A percentile compares a stretch with the other conserved stretches of the same genome.
phyloP scores from a whole-genome alignment of 257 asterid genomes.

The Misopates orontium region DNA sequence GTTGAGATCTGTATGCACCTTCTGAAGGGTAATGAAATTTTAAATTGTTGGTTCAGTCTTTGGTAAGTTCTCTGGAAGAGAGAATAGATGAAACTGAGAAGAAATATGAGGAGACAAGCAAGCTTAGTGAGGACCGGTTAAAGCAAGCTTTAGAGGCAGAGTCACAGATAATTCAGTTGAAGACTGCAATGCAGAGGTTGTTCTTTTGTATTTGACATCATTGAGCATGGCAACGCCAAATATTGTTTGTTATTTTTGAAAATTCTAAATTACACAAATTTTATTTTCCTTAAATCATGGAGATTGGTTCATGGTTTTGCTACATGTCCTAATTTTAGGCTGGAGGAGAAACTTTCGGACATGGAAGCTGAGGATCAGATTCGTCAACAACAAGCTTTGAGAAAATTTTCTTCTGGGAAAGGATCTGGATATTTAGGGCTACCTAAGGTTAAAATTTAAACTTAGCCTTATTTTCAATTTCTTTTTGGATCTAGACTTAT shows the following conservation, averaged over 20 bases:
- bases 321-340: constrained; percentile 45
- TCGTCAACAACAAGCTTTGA: constrained; percentile 59
- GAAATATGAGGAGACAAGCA: constrained; percentile 60
- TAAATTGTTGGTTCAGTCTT: constrained; percentile 45
- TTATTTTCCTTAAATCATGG: constrained; percentile 14
- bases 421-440: constrained; percentile 50
- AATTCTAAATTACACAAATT: background rate
- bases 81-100: constrained; percentile 70
- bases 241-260: no score
- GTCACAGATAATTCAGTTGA: constrained; percentile 64
- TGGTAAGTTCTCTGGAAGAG: constrained; percentile 62
- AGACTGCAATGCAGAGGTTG: constrained; percentile 75
- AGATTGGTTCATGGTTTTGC: constrained; percentile 25
- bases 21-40: constrained; percentile 19
- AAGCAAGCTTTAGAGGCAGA: constrained; percentile 78
- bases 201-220: background rate
- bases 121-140: constrained; percentile 64
- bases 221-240: no score
- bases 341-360: constrained; percentile 72
- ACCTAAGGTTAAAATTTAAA: constrained; percentile 41
- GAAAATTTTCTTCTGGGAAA: constrained; percentile 50
- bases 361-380: constrained; percentile 61
- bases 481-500: constrained; percentile 20
- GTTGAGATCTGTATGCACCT: constrained; percentile 21
- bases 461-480: constrained; percentile 2